phyloP scores from a whole-genome alignment of 1,284 basidiomycete genomes.

The Coriolopsis trogii region DNA sequence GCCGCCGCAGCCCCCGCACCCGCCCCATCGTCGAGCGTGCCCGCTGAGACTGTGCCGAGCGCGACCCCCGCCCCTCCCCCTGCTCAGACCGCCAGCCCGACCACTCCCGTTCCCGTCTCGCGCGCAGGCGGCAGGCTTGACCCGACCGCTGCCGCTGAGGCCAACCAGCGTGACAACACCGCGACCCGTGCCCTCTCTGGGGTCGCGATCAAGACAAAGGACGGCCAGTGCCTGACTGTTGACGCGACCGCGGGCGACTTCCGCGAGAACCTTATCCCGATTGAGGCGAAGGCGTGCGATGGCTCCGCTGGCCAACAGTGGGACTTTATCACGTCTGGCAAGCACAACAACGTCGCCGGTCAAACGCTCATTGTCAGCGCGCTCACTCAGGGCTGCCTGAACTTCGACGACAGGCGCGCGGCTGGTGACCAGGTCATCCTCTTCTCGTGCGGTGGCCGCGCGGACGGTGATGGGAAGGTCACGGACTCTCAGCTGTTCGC shows the following conservation, averaged over 20 bases:
- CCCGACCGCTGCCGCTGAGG: conserved; percentile 2
- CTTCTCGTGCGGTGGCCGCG: conserved; percentile 12
- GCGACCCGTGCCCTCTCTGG: conserved; percentile 5
- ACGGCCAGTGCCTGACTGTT: conserved; percentile 7
- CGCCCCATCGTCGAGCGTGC: too few species aligned
- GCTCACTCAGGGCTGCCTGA: conserved; percentile 8
- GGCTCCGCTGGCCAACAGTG: conserved; percentile 5
- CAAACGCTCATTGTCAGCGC: conserved; percentile 5
- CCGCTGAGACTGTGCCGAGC: too few species aligned
- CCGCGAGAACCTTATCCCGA: conserved; percentile 12
- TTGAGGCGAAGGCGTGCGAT: conserved; percentile 1
- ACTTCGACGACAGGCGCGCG: conserved; percentile 8
- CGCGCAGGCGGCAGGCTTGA: conserved; percentile 7
- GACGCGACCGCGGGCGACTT: conserved; percentile 7
- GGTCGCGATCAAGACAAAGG: conserved; percentile 5
- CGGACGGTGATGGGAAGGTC: conserved; percentile 1
- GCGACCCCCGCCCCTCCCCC: too few species aligned
- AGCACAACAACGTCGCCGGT: conserved; percentile 6
- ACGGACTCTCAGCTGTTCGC: conserved; percentile 1
- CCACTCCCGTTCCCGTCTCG: conserved; percentile 2
- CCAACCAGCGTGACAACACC: conserved; percentile 4
- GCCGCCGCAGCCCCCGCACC: too few species aligned
- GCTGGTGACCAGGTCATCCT: conserved; percentile 9
- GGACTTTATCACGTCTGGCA: conserved; percentile 11
- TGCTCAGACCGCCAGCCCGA: too few species aligned